Conservation (phyloP, 176 grass and related monocot species). For the Triticum turgidum region DNA sequence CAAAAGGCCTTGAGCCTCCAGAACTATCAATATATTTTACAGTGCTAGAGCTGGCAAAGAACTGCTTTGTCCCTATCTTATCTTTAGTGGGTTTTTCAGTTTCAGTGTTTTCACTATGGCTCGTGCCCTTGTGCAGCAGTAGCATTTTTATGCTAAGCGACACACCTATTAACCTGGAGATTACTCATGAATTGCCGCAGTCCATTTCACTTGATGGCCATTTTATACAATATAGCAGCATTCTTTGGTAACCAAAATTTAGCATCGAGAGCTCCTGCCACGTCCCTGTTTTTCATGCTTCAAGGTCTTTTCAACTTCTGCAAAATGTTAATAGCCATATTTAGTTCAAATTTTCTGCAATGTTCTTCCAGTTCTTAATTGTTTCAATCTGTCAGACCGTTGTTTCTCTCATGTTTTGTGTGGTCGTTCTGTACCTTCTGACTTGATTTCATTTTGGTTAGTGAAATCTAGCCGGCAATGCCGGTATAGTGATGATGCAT, state of each 20-base stretch:
- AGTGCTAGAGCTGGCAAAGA: not conserved
- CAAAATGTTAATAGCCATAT: not conserved
- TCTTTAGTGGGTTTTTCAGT: not conserved
- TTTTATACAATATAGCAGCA: not conserved
- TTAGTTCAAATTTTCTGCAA: not conserved
- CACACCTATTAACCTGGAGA: not conserved
- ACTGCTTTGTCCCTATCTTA: not conserved
- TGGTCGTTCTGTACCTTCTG: not conserved
- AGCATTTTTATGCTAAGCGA: not conserved
- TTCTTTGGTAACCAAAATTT: not conserved
- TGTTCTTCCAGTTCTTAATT: not conserved
- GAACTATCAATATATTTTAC: not conserved
- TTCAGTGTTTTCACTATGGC: not conserved
- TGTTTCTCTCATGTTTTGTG: not conserved
- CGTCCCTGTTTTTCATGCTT: constrained; percentile 7
- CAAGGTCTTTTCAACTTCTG: not conserved
- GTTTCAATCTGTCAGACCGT: not conserved
- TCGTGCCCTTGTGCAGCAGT: not conserved
- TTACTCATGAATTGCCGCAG: not conserved
- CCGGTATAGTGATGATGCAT: not conserved
- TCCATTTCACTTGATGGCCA: constrained; percentile 11
- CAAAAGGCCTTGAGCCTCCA: not conserved
- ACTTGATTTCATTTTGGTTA: not conserved
- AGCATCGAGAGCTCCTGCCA: not conserved
- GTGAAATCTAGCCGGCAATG: not conserved